Evolutionary conservation across 129 eudicot species (phyloP), one percentile per base, ranked within the genome.

Genomic region (Flaveria linearis): DNA sequence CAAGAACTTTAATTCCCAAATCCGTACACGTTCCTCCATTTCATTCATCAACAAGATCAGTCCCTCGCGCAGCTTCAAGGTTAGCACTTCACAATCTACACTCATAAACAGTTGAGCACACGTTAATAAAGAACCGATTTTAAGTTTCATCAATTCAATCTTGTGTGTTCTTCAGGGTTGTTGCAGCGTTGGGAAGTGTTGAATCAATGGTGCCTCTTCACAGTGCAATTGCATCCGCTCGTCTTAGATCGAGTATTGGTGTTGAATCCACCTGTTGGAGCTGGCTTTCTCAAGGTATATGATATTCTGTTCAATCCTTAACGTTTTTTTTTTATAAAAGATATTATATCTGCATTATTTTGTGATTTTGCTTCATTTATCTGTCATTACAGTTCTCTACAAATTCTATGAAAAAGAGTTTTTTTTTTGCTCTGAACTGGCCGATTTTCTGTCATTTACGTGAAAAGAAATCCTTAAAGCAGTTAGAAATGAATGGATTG

Each of bases 141-240:
- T 78, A 64, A 30, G 30, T 49, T 7, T 14, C 15, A 47, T 63
- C 25, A 12, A 7, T 64, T 33, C 50, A 15, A 17, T 49, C 18
- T 53, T 62, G 0, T 30, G 36, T 36, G 41, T 5, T 36, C 41
- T 36, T 36, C 80, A 91, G 96, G 88, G 26, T 88, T 69, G 85
- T 84, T 26, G 77, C 76, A 9, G 86, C 80, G 0, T 63, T 88
- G 73, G 93, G 86, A 82, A 74, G 84, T 43, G 78, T 84, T 51
- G 93, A 86, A 51, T 84, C 93, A n/a, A 81, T 88, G 89, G 23
- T 84, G 86, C 97, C 97, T 18, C 90, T 91, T 70, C 97, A 91
- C 73, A 86, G 85, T 72, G 88, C 84, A 16, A 83, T 88, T 74
- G 97, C 95, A 41, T 78, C 92, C 41, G 92, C 97, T 85, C 91